Evolutionary conservation across 805 yeast genomes (phyloP), one percentile per base, ranked within the genome.

Genomic region (Suhomyces prunicola): DNA sequence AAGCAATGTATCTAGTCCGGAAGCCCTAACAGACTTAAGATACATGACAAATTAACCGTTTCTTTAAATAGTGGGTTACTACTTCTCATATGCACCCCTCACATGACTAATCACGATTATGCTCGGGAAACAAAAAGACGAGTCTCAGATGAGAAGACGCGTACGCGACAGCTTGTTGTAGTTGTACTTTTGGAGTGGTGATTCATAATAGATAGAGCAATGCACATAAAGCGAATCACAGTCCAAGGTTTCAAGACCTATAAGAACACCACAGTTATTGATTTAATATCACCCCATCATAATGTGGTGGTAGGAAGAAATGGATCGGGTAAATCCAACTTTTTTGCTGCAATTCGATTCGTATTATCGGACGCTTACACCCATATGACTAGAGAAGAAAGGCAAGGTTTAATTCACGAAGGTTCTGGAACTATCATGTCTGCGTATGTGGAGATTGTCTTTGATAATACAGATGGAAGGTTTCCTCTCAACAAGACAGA

Each of bases 301-400:
- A 93, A 93, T 70, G 96, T 93, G 19, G 90, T 67, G 7, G 76
- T 92, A 31, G 97, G 97, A 2, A 74, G 96, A 48, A 92, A 92
- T 70, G 97, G 97, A n/a, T 88, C 97, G 7, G 99, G 99, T 7
- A 93, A 94, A 67, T 89, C 97, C 41, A 93, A 94, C 68, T 88
- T 93, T 71, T 94, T 93, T 68, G 91, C 97, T 13, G 98, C 99
- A 9, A 88, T 93, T 52, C 77, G 97, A 56, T 94, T 92, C 71
- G 97, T 91, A 9, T 69, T 94, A 19, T 86, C 96, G 46, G 97
- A 93, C 65, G 96, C 93, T 33, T 90, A 88, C 66, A 86, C 89
- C 2, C 87, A 90, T 65, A 80, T 92, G 85, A 77, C 86, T 23
- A 74, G 93, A 57, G 96, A 90, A 59, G 96, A 90, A 63, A 79